Conservation (phyloP, 768 basidiomycete species). For the Suillus alpinus region DNA sequence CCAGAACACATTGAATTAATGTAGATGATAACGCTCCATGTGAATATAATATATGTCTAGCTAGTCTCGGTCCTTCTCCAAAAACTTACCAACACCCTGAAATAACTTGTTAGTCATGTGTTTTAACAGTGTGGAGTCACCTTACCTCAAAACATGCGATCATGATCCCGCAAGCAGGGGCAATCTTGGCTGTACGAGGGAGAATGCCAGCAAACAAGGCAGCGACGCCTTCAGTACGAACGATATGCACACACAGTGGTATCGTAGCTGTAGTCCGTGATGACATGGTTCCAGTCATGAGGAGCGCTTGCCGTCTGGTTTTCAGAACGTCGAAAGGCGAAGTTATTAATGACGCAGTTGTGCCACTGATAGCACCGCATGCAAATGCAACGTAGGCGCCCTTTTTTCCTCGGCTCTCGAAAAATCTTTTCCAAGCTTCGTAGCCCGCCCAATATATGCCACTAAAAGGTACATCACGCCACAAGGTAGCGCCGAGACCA, state of each 20-base stretch:
- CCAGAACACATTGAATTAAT: conserved; percentile 16
- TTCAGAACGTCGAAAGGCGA: conserved; percentile 98
- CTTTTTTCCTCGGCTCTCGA: conserved; percentile 49
- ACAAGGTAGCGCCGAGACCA: conserved; percentile 87
- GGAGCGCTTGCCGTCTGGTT: conserved; percentile 83
- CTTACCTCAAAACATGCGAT: conserved; percentile 91
- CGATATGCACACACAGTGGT: conserved; percentile 63
- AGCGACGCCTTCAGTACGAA: conserved; percentile 72
- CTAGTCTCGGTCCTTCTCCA: conserved; percentile 33
- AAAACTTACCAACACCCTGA: conserved; percentile 58
- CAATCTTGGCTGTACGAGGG: conserved; percentile 92
- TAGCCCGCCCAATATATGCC: conserved; percentile 97
- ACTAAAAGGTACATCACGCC: conserved; percentile 97
- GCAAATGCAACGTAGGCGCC: conserved; percentile 76
- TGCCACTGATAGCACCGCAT: conserved; percentile 90
- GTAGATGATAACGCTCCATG: conserved; percentile 8
- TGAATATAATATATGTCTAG: conserved; percentile 26
- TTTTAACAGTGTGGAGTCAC: conserved; percentile 8
- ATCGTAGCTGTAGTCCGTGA: conserved; percentile 48
- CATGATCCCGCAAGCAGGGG: conserved; percentile 98
- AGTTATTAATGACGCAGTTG: conserved; percentile 80
- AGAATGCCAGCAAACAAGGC: conserved; percentile 82
- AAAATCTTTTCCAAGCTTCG: conserved; percentile 71
- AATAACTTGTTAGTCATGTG: conserved; percentile 8
- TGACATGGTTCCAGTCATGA: conserved; percentile 55